Evolutionary conservation across 73 alveolate species (phyloP).

Genomic region (Paramecium caudatum): DNA sequence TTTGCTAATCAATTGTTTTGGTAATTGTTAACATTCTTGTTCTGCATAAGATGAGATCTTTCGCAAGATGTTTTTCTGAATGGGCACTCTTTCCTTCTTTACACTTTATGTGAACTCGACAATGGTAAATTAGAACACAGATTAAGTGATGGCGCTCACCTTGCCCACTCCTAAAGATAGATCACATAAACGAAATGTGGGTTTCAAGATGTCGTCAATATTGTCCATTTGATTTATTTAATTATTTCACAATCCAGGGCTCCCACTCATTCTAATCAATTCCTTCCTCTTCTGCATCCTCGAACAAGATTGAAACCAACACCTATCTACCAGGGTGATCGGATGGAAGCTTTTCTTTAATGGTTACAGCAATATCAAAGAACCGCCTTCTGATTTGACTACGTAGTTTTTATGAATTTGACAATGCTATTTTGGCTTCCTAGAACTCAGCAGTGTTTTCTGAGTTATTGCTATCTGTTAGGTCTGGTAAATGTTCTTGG

Average conservation of each 20-base stretch:
- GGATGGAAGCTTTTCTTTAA: slow-evolving; percentile 8
- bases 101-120: slow-evolving; percentile 28
- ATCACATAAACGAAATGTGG: not conserved
- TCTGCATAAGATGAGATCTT: not conserved
- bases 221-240: slow-evolving; percentile 15
- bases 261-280: slow-evolving; percentile 57
- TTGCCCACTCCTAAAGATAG: not conserved
- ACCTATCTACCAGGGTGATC: slow-evolving; percentile 46
- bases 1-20: not conserved
- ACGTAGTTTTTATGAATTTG: slow-evolving; percentile 56
- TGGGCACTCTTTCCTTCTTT: slow-evolving; percentile 51
- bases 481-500: slow-evolving; percentile 27
- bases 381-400: slow-evolving; percentile 55
- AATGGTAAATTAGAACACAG: not conserved
- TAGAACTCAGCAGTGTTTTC: not conserved
- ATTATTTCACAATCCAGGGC: slow-evolving; percentile 49
- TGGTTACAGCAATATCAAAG: slow-evolving; percentile 9
- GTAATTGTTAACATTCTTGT: not conserved
- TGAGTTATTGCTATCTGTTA: slow-evolving; percentile 17
- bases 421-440: slow-evolving; percentile 43
- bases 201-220: slow-evolving; percentile 16
- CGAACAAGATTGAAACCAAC: slow-evolving; percentile 47
- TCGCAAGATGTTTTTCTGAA: not conserved
- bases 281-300: slow-evolving; percentile 71
- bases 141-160: not conserved